Percentiles rank a stretch among this genome's conserved stretches.
Evolutionary conservation across 768 basidiomycete genomes (phyloP).

Genomic region (Termitomyces bulborhizus): DNA sequence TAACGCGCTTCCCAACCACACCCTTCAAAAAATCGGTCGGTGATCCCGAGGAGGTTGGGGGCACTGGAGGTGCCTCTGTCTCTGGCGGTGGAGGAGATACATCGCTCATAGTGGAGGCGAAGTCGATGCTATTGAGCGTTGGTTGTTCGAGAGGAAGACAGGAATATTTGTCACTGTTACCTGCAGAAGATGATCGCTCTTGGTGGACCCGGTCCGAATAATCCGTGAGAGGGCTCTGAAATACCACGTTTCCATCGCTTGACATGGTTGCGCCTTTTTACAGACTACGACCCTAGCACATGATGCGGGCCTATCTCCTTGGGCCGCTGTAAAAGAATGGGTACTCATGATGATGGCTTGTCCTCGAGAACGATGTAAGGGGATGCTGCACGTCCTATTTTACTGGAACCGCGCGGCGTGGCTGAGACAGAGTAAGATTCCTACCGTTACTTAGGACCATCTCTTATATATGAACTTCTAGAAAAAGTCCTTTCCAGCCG

Average conservation of each 20-base stretch:
- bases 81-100: conserved; percentile 24
- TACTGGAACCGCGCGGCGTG: too few species aligned
- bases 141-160: neutral
- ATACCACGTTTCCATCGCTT: too few species aligned
- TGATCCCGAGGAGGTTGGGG: conserved; percentile 56
- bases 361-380: too few species aligned
- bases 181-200: neutral
- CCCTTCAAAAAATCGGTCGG: conserved; percentile 93
- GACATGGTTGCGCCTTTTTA: neutral
- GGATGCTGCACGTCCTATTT: too few species aligned
- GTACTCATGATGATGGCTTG: neutral
- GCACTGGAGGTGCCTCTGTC: conserved; percentile 45
- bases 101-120: conserved; percentile 4
- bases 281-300: neutral
- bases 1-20: conserved; percentile 93
- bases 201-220: neutral
- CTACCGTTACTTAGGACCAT: too few species aligned
- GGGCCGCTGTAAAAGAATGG: too few species aligned
- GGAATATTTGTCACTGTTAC: neutral
- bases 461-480: too few species aligned
- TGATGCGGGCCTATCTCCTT: too few species aligned
- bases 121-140: neutral
- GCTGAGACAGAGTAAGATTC: too few species aligned
- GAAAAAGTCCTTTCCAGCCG: too few species aligned
- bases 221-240: neutral